These are phyloP conservation scores for Daldinia loculata DNA, from an alignment of 495 filamentous ascomycete genomes.

Conservation along the genomic window DNA sequence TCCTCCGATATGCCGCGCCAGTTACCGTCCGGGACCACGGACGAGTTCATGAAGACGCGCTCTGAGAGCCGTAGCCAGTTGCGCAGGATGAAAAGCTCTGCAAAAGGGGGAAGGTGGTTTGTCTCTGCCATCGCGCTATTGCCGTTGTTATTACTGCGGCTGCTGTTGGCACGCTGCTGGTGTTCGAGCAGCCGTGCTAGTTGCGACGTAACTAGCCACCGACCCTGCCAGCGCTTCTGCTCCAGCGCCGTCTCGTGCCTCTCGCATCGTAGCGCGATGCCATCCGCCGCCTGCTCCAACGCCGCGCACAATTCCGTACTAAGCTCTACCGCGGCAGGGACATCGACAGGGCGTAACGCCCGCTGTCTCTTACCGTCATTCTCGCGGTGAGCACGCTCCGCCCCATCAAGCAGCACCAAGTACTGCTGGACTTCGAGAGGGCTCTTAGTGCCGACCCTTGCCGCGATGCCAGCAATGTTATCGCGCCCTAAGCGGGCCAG, in stretches of 20 bases:
- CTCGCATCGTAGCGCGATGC: conserved; percentile 66
- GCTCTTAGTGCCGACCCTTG: conserved; percentile 73
- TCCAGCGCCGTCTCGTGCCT: conserved; percentile 63
- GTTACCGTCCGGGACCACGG: conserved; percentile 64
- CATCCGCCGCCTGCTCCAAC: conserved; percentile 75
- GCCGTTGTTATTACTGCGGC: background rate
- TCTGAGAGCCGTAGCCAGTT: conserved; percentile 72
- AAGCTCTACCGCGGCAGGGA: conserved; percentile 79
- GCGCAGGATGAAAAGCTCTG: conserved; percentile 64
- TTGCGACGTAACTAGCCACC: conserved; percentile 59
- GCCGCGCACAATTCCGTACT: conserved; percentile 67
- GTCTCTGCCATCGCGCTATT: conserved; percentile 44
- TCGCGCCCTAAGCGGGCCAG: conserved; percentile 69
- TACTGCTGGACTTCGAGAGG: conserved; percentile 77
- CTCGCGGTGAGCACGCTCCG: conserved; percentile 44
- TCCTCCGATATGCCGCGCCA: conserved; percentile 67
- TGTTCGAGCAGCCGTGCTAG: conserved; percentile 52
- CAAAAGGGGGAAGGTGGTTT: conserved; percentile 52
- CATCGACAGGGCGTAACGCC: conserved; percentile 51
- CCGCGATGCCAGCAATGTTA: conserved; percentile 67
- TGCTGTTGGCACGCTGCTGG: conserved; percentile 49
- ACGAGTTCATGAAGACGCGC: conserved; percentile 81
- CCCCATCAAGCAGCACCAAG: conserved; percentile 66
- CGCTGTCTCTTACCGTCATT: conserved; percentile 35
- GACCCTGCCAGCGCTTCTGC: conserved; percentile 56